These are phyloP conservation scores for Kuraishia piskuri DNA, from an alignment of 805 yeast genomes.

Conservation along the genomic window DNA sequence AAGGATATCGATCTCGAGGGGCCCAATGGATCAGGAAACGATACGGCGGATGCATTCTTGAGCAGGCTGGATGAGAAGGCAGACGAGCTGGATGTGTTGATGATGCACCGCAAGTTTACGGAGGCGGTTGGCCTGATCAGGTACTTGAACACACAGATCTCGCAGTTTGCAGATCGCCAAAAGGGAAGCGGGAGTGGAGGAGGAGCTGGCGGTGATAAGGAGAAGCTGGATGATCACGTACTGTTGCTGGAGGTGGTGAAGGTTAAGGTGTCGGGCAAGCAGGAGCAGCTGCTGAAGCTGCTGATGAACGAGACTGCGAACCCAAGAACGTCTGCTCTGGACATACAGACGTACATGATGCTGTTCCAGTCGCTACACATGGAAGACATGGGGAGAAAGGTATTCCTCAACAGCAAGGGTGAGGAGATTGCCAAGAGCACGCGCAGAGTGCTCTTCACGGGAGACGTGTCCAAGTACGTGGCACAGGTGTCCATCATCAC, in stretches of 20 bases:
- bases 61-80: constrained; percentile 34
- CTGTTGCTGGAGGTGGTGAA: constrained; percentile 11
- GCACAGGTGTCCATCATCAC: constrained; percentile 55
- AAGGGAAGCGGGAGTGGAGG: neutral
- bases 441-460: constrained; percentile 42
- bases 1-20: constrained; percentile 10
- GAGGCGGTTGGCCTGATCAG: constrained; percentile 29
- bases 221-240: constrained; percentile 21
- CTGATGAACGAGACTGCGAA: constrained; percentile 16
- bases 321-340: constrained; percentile 19
- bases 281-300: constrained; percentile 9
- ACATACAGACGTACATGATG: constrained; percentile 15
- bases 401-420: constrained; percentile 40
- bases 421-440: constrained; percentile 37
- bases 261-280: constrained; percentile 10
- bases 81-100: constrained; percentile 40
- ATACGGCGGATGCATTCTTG: neutral
- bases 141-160: constrained; percentile 15
- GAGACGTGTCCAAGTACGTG: constrained; percentile 44
- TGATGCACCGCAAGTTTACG: constrained; percentile 37
- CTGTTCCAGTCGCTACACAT: constrained; percentile 29
- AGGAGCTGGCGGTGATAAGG: neutral
- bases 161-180: neutral
- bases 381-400: constrained; percentile 38
- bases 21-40: neutral